These are phyloP conservation scores for Flaveria trinervia DNA, from an alignment of 129 eudicot species.

Conservation along the genomic window DNA sequence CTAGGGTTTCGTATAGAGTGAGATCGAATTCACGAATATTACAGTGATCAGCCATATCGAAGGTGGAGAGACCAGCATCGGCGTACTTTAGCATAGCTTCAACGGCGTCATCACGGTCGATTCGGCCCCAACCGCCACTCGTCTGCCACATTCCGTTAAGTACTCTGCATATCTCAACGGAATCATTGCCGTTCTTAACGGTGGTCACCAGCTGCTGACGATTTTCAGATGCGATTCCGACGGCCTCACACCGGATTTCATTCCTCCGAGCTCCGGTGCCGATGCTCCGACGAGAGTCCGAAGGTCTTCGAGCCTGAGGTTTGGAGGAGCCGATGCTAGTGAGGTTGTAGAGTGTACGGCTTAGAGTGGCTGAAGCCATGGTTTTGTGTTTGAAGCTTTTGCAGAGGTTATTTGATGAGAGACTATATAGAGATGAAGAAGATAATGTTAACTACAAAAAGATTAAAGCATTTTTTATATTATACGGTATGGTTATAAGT, in stretches of 20 bases:
- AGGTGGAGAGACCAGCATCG: conserved; percentile 85
- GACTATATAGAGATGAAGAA: conserved; percentile 13
- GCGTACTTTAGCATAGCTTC: conserved; percentile 88
- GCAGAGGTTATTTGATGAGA: conserved; percentile 1
- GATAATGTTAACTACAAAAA: conserved; percentile 25
- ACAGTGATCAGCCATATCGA: conserved; percentile 99
- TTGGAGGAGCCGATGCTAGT: conserved; percentile 9
- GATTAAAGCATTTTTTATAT: too few species aligned
- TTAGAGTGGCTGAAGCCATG: conserved; percentile 34
- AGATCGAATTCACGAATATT: conserved; percentile 2
- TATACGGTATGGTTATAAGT: too few species aligned
- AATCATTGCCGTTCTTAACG: conserved; percentile 77
- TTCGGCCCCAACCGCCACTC: conserved; percentile 99
- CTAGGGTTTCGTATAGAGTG: conserved; percentile 1
- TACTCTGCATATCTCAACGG: conserved; percentile 84
- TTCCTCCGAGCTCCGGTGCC: conserved; percentile 28
- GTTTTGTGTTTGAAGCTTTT: conserved; percentile 5
- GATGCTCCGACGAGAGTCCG: conserved; percentile 6
- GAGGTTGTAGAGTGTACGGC: conserved; percentile 33
- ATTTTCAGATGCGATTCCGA: conserved; percentile 43
- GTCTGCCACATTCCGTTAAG: conserved; percentile 99
- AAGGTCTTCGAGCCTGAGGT: conserved; percentile 24
- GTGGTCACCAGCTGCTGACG: conserved; percentile 43
- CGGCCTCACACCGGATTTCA: conserved; percentile 45
- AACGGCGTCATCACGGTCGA: conserved; percentile 85